Evolutionary conservation across 306 rosid species (phyloP), one percentile per base, ranked within the genome.

Genomic region (Morella rubra): DNA sequence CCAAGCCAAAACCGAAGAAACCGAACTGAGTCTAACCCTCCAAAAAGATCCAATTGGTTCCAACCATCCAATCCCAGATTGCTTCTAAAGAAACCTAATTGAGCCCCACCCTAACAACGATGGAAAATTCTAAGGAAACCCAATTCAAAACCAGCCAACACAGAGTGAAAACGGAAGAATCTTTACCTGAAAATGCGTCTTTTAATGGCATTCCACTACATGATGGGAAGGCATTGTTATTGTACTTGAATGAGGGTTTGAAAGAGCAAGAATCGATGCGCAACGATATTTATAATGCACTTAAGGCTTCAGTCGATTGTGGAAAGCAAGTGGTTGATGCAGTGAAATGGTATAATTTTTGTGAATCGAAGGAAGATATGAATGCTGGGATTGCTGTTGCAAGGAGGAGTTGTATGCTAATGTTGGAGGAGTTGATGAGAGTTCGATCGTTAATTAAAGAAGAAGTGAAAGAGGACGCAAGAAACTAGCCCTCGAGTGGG

Each of bases 271-370:
- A 71, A 13, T 50, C 81, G 53, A 16, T 83, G 20, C 89, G 84
- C 20, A 42, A 65, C 0, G 7, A 55, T 10, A 20, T 82, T 6
- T 18, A 14, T 4, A 20, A 51, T 51, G 84, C 76, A 7, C 76
- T 85, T 9, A 71, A 73, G 76, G 80, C 10, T n/a, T 64, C 75
- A 8, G 51, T 18, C 15, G 75, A 45, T 22, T 20, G 79, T 13
- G 86, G 70, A 51, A 82, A 59, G 71, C 75, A 82, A 5, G 89
- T 80, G 20, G 62, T 85, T 9, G 84, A 80, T 64, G 86, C 84
- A 62, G 41, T 82, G n/a, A 27, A 44, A 40, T 82, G 80, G 83
- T 80, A 77, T 61, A 60, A 13, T 71, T 77, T 70, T n/a, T n/a
- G 45, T 73, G 82, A 73, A 1, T 16, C 19, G 41, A 4, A 37